Conservation (phyloP, 225 moss, liverwort and hornwort species). For the Neckera pumila region DNA sequence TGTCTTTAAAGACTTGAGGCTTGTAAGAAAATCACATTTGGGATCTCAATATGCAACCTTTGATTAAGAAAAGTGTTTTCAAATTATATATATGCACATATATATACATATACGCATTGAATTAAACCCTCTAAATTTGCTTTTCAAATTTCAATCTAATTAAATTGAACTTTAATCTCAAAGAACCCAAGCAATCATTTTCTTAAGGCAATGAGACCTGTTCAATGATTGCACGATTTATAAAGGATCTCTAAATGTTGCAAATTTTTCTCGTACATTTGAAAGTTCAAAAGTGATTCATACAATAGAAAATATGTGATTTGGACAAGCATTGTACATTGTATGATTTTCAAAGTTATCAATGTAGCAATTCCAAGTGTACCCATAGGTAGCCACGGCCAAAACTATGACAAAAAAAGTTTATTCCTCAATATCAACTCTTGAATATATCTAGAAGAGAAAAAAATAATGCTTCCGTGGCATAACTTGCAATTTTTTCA, state of each 20-base stretch:
- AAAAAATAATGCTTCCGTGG: not conserved
- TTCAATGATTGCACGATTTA: not conserved
- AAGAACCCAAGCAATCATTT: not conserved
- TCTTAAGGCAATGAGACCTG: not conserved
- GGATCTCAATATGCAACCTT: rapidly evolving
- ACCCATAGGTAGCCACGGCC: not conserved
- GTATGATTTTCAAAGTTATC: not conserved
- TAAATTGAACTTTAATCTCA: not conserved
- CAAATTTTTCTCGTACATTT: not conserved
- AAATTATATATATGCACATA: not conserved
- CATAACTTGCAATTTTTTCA: not conserved
- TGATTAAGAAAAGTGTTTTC: not conserved
- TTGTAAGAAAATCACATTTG: not conserved
- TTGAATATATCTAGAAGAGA: not conserved
- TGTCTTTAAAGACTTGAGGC: not conserved
- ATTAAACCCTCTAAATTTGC: not conserved
- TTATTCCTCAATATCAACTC: not conserved
- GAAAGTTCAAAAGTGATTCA: not conserved
- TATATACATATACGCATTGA: rapidly evolving
- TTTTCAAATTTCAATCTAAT: not conserved
- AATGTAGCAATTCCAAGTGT: not conserved
- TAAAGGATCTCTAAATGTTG: not conserved
- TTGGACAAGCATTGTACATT: not conserved
- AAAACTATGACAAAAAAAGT: not conserved
- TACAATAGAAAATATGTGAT: not conserved